These are phyloP conservation scores for Aschersonia sp. DNA, from an alignment of 2,329 filamentous ascomycete species.

Conservation along the genomic window DNA sequence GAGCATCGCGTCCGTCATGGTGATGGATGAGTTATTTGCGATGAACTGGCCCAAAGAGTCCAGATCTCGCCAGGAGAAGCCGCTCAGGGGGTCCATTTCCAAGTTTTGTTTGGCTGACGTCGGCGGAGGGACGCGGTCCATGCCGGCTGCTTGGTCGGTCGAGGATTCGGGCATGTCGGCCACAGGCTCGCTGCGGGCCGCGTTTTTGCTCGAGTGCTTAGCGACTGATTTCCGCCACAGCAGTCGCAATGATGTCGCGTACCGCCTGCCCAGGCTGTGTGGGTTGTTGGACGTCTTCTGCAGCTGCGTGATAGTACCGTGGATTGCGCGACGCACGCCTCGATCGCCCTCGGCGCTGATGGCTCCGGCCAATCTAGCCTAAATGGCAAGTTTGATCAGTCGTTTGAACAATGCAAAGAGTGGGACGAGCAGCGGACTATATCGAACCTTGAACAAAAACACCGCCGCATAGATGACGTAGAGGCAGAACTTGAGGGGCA, in stretches of 20 bases:
- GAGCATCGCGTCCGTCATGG: slow-evolving; percentile 11
- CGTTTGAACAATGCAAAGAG: not conserved
- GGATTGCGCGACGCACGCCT: slow-evolving; percentile 42
- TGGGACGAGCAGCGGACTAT: not conserved
- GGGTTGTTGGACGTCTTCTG: slow-evolving; percentile 41
- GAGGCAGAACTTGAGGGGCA: slow-evolving; percentile 50
- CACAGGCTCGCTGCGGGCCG: slow-evolving; percentile 2
- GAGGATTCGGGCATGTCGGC: slow-evolving; percentile 11
- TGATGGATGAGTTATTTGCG: slow-evolving; percentile 10
- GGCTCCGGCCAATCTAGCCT: slow-evolving; percentile 44
- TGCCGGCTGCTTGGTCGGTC: slow-evolving; percentile 9
- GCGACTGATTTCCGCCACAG: slow-evolving; percentile 34
- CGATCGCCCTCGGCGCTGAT: slow-evolving; percentile 38
- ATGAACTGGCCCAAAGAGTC: slow-evolving; percentile 43
- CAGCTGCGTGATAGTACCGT: slow-evolving; percentile 42
- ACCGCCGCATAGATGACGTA: slow-evolving; percentile 50
- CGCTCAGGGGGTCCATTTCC: slow-evolving; percentile 31
- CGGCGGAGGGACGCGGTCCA: not conserved
- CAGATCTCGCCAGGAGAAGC: slow-evolving; percentile 48
- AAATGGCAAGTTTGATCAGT: no score
- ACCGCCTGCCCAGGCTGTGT: slow-evolving; percentile 46
- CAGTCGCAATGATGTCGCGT: slow-evolving; percentile 43
- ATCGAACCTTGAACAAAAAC: slow-evolving; percentile 47
- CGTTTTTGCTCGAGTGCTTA: slow-evolving; percentile 2
- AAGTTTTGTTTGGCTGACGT: slow-evolving; percentile 7